Evolutionary conservation across 768 basidiomycete genomes (phyloP), one percentile per base, ranked within the genome.

Genomic region (Boletellus ananas): DNA sequence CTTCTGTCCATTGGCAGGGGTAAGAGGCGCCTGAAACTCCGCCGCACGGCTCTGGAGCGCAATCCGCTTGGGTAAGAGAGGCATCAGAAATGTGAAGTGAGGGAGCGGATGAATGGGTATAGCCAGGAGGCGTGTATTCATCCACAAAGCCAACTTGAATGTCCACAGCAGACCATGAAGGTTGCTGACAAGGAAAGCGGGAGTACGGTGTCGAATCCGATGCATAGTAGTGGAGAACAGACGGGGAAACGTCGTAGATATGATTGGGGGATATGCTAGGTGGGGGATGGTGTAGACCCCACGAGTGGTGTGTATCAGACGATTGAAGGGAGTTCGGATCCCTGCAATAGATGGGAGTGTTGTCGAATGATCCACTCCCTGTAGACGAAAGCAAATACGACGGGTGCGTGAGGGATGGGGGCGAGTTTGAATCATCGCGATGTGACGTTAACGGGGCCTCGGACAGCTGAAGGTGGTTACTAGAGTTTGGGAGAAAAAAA

Each of bases 1-100:
- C 36, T 44, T 57, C 45, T 37, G 43, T 50, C 63, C 62, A 63
- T 25, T 39, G 48, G 37, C 62, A 65, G 34, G 57, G 60, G 41
- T 50, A 43, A 16, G 41, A 55, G 21, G 43, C 45, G 17, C 53
- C 41, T 18, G 37, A 34, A 13, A 27, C 35, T 34, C 23, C 54
- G 29, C 11, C 40, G 25, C 38, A 38, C 13, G 49, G 17, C n/a
- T 58, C 44, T 34, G 29, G 34, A 27, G 39, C 18, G 37, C 42
- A n/a, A 25, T 39, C 45, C 38, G 25, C n/a, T 31, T 20, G 18
- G 23, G 43, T 25, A 17, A 35, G 18, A 27, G 29, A 21, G 12
- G 27, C 4, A 7, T 4, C 3, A 27, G 44, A 38, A 25, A 16
- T 9, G 2, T 50, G 40, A 31, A 33, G 37, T 3, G 49, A 39